These are phyloP conservation scores for Nemania sp. DNA, from an alignment of 2,329 filamentous ascomycete species.

Conservation along the genomic window DNA sequence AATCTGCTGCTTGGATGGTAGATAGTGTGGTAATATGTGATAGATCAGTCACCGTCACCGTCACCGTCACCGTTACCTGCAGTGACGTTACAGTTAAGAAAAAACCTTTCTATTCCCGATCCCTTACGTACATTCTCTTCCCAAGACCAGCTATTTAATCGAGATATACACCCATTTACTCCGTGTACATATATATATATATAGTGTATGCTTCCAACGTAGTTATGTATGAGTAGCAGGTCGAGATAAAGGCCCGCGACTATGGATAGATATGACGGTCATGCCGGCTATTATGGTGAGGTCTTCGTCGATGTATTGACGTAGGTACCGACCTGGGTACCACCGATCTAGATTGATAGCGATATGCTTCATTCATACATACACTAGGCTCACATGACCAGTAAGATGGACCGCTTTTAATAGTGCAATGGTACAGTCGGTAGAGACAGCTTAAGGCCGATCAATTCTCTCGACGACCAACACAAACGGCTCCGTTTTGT, in stretches of 20 bases:
- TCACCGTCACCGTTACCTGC: too few species aligned
- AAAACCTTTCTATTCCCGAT: too few species aligned
- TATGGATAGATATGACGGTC: neutral
- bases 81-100: too few species aligned
- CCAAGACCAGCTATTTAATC: too few species aligned
- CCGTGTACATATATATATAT: too few species aligned
- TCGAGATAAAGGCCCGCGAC: neutral
- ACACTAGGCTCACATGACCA: constrained; percentile 16
- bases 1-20: neutral
- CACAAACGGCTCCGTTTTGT: neutral
- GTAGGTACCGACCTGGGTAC: neutral
- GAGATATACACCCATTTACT: too few species aligned
- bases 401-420: constrained; percentile 7
- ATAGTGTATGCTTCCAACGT: too few species aligned
- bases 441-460: neutral
- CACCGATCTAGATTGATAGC: neutral
- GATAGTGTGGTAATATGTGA: neutral
- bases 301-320: constrained; percentile 13
- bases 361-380: neutral
- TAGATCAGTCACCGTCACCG: too few species aligned
- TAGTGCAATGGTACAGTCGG: constrained; percentile 7
- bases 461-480: constrained; percentile 6
- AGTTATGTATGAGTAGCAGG: neutral
- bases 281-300: constrained; percentile 23
- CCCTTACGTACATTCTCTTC: too few species aligned